Evolutionary conservation across 1,139 yeast genomes (phyloP).

Genomic region (Magnusiomyces clavatus): DNA sequence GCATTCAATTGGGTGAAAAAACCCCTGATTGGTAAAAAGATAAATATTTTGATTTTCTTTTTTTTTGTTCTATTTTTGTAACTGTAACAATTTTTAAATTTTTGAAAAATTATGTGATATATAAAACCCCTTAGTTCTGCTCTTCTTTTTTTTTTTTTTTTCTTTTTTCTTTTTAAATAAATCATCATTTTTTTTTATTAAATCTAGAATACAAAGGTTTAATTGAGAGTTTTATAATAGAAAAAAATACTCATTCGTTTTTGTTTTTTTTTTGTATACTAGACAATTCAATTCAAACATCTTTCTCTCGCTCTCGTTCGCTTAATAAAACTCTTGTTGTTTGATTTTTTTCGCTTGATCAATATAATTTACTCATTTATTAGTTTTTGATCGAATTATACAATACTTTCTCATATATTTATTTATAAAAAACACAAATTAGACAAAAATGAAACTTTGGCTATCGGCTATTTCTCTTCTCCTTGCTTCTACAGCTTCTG

Average conservation of each 20-base stretch:
- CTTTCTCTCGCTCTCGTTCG: too few relatives aligned
- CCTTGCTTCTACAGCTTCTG: constrained; percentile 9
- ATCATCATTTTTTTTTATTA: not conserved
- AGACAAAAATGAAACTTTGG: not conserved
- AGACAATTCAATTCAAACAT: too few relatives aligned
- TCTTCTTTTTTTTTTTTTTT: not conserved
- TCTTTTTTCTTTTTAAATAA: constrained; percentile 3
- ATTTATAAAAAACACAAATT: not conserved
- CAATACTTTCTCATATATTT: not conserved
- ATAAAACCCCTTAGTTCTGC: not conserved
- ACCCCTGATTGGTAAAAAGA: not conserved
- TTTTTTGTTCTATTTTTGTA: not conserved
- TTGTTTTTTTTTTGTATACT: too few relatives aligned
- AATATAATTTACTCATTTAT: too few relatives aligned
- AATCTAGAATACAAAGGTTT: not conserved
- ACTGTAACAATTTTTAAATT: not conserved
- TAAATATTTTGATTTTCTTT: not conserved
- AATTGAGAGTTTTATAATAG: not conserved
- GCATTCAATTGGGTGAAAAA: too few relatives aligned
- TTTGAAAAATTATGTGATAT: not conserved
- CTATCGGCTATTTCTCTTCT: constrained; percentile 4
- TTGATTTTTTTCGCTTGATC: too few relatives aligned
- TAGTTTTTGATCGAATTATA: too few relatives aligned
- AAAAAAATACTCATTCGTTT: not conserved
- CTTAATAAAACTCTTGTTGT: too few relatives aligned